Percentiles rank a stretch among this genome's conserved stretches.
Evolutionary conservation across 2,329 filamentous ascomycete genomes (phyloP).

Genomic region (Cadophora luteo-olivacea): DNA sequence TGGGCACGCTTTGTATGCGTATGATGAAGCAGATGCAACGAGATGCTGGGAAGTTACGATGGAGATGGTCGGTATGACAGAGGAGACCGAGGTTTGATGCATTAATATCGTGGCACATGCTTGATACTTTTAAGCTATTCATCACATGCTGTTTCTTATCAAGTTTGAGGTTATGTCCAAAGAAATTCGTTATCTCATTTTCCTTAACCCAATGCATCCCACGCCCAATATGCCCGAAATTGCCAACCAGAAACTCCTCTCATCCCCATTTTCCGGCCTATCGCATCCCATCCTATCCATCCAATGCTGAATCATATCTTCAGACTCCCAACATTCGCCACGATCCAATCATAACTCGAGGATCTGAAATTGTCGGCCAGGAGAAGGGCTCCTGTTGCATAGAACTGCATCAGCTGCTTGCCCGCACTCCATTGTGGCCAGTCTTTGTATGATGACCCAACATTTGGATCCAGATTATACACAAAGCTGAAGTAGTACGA

Average conservation of each 20-base stretch:
- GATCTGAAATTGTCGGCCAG: slow-evolving; percentile 56
- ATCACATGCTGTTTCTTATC: neutral
- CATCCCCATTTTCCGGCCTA: neutral
- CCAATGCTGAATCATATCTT: neutral
- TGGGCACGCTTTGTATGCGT: slow-evolving; percentile 14
- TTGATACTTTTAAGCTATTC: neutral
- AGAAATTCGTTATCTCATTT: neutral
- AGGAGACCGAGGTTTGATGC: neutral
- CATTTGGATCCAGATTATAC: slow-evolving; percentile 73
- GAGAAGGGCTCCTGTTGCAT: slow-evolving; percentile 46
- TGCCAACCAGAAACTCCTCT: neutral
- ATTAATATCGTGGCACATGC: neutral
- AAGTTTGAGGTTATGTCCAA: neutral
- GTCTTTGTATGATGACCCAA: slow-evolving; percentile 47
- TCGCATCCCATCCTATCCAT: neutral
- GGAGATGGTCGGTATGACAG: neutral
- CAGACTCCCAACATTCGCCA: slow-evolving; percentile 37
- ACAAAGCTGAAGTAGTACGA: slow-evolving; percentile 78
- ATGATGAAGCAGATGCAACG: slow-evolving; percentile 14
- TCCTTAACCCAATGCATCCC: neutral
- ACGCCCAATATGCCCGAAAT: neutral
- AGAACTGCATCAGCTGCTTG: slow-evolving; percentile 58
- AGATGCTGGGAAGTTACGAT: slow-evolving; percentile 3
- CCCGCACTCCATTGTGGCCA: slow-evolving; percentile 62
- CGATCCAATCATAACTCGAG: slow-evolving; percentile 51